phyloP scores from a whole-genome alignment of 176 grass and related monocot species.

The Elymus sibiricus region DNA sequence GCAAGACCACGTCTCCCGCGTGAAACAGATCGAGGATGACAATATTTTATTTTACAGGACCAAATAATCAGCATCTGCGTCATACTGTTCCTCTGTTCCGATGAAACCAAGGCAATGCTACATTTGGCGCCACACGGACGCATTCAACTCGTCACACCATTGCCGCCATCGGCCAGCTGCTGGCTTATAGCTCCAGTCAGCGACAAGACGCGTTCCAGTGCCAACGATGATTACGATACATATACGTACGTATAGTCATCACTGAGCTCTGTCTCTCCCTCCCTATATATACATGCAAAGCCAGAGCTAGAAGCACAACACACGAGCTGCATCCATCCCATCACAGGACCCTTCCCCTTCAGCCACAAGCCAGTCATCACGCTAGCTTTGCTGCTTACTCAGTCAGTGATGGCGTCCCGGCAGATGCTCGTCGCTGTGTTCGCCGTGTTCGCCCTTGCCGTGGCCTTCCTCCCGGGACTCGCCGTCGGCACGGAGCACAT shows the following conservation, averaged over 20 bases:
- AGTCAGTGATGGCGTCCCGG: constrained; percentile 42
- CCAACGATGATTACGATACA: too few relatives aligned
- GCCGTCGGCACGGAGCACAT: constrained; percentile 24
- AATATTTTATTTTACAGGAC: too few relatives aligned
- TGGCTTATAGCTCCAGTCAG: background rate
- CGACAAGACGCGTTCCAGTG: too few relatives aligned
- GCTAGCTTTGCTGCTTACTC: background rate
- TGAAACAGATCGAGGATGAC: background rate
- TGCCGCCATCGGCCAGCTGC: constrained; percentile 32
- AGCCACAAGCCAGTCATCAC: background rate
- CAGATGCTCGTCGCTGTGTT: background rate
- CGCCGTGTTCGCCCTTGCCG: background rate
- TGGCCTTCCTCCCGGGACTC: constrained; percentile 3
- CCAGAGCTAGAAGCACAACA: background rate
- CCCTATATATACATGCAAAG: constrained; percentile 6
- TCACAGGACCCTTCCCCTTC: background rate
- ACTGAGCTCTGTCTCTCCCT: background rate
- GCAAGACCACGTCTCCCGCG: background rate
- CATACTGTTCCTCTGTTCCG: background rate
- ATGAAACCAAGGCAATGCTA: background rate
- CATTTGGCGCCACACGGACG: background rate
- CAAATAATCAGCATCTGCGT: too few relatives aligned
- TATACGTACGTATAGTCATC: background rate
- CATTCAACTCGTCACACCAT: background rate
- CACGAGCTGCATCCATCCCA: background rate